Evolutionary conservation across 179 eudicot genomes (phyloP), one percentile per base, ranked within the genome.

Genomic region (Kewa caespitosa): DNA sequence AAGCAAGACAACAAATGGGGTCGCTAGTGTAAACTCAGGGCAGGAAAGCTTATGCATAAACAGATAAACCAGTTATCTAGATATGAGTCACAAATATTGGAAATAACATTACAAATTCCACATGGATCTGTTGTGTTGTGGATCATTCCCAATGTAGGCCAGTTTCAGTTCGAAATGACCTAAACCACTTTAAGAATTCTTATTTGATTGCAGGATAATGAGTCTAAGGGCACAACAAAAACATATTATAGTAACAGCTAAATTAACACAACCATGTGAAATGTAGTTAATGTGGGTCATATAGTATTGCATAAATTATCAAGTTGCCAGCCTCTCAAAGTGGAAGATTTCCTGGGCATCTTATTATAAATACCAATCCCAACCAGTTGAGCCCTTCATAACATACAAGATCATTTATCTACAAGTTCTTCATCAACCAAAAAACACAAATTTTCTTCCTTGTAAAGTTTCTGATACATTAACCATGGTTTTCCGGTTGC

Each of bases 261-360:
- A 23, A 72, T 59, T 46, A 57, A 70, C 83, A 82, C 67, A 81
- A 42, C 87, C 86, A 84, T 82, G 89, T 87, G 87, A 73, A 41
- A n/a, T 36, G 50, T 75, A 73, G 68, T 64, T 73, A 78, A 76
- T 66, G 78, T 81, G 39, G 83, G 77, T 68, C 87, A 78, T 70
- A 28, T 30, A 43, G 30, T 7, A 23, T 34, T 59, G 18, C n/a
- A 14, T 28, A 64, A 59, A 66, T 65, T 55, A 13, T 33, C 50
- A 50, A 43, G 28, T 65, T 78, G 55, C 42, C 38, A 65, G 32
- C 23, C 57, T 63, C 55, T 30, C 27, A 63, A 69, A 5, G 36
- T 39, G 34, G 13, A 50, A 20, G 57, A 10, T 54, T 31, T 42
- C 32, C 34, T n/a, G n/a, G n/a, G n/a, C 32, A 74, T 34, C 70